Conservation (phyloP, 2,329 filamentous ascomycete species). For the Colletotrichum sp. region DNA sequence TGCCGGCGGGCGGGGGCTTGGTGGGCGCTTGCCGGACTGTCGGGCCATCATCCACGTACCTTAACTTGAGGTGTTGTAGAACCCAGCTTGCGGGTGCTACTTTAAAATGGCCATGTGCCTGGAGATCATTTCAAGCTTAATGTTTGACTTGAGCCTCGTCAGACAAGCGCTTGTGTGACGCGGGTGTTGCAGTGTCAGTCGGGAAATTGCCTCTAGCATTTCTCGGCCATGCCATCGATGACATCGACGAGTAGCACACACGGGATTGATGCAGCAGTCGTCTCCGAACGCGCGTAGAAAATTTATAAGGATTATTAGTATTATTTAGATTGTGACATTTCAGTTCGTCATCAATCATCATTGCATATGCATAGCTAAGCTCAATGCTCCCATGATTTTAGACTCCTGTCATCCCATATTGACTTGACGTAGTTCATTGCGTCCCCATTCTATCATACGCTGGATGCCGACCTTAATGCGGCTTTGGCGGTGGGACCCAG, state of each 20-base stretch:
- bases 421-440: not conserved
- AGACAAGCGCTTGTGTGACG: not conserved
- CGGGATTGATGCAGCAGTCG: not conserved
- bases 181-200: not conserved
- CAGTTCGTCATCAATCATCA: not conserved
- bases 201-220: not conserved
- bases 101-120: not conserved
- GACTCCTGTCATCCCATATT: not conserved
- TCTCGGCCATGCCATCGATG: not conserved
- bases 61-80: not conserved
- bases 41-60: not conserved
- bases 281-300: accelerated
- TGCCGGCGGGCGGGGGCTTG: not conserved
- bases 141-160: not conserved
- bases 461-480: not conserved
- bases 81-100: not conserved
- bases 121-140: constrained; percentile 3
- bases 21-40: constrained; percentile 1
- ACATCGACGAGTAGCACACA: not conserved
- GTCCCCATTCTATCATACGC: not conserved
- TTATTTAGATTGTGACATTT: not conserved
- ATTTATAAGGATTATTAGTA: not conserved
- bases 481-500: not conserved
- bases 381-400: not conserved
- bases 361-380: not conserved